Base-by-base conservation (phyloP, 129 eudicot genomes). In the Escallonia rubra region DNA sequence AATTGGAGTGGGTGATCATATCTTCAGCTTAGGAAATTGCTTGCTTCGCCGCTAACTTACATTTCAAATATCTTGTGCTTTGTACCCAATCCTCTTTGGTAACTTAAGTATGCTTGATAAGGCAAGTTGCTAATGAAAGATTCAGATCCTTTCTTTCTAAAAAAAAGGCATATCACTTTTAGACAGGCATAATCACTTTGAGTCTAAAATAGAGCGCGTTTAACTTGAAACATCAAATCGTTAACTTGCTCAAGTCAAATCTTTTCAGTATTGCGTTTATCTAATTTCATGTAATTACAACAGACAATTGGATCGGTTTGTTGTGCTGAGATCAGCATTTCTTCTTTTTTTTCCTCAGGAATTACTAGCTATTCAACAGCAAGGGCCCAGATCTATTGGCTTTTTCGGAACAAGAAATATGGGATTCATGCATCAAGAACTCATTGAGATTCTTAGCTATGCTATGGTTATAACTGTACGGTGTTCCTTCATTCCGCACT, bases 361-460 rank as follows among this genome's bases (percentile, higher is more conserved):
- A 71, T 79, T 93, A 13, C 85, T 93, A 59, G 98, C 98, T 58
- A 93, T 93, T 62, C 98, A 93, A 71, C 98, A 93, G 78, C 91
- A 89, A 93, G 98, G 98, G 45, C 98, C 98, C 61, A 74, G 98
- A 58, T 56, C 84, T 45, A 93, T 93, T 61, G 98, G 98, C 38
- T 93, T 93, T 71, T 93, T 93, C 61, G 98, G 98, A 76, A 93
- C 98, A 41, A 70, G 98, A 45, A 93, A 93, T 74, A 93, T 93
- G 98, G 98, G 95, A 44, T 93, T 93, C 82, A 93, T 93, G 98
- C 98, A 93, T 81, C 98, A 93, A 72, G 96, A 93, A 81, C 98
- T 93, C 57, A 93, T 93, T 80, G 96, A 93, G 84, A 89, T 93
- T 67, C 95, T 93, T 45, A 93, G 98, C 80, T 93, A 89, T 78